phyloP scores from a whole-genome alignment of 2,329 filamentous ascomycete species.

The Claviceps maximensis region DNA sequence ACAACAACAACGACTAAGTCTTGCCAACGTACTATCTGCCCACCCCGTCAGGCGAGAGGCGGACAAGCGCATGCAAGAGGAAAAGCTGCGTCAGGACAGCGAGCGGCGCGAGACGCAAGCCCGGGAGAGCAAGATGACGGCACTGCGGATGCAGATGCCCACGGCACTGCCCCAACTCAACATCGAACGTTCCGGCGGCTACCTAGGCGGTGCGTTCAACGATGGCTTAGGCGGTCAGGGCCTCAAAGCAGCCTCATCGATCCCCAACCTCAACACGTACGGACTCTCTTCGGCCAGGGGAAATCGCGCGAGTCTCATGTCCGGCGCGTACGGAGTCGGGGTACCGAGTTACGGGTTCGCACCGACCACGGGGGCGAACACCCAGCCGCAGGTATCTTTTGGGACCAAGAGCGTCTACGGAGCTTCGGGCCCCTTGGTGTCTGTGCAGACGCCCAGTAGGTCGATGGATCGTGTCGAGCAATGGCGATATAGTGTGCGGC shows the following conservation, averaged over 20 bases:
- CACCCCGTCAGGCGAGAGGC: conserved; percentile 26
- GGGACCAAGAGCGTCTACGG: conserved; percentile 11
- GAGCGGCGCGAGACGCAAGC: conserved; percentile 27
- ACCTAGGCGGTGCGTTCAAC: conserved; percentile 40
- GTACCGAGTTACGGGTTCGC: conserved; percentile 5
- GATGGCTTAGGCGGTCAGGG: conserved; percentile 32
- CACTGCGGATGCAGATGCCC: conserved; percentile 37
- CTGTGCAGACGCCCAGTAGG: conserved; percentile 14
- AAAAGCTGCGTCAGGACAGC: conserved; percentile 27
- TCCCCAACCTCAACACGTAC: conserved; percentile 15
- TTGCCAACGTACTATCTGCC: conserved; percentile 44
- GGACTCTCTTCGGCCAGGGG: conserved; percentile 9
- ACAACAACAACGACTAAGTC: conserved; percentile 33
- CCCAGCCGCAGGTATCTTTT: conserved; percentile 1
- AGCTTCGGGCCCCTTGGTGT: conserved; percentile 11
- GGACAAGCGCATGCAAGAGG: conserved; percentile 28
- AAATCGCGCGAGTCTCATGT: conserved; percentile 16
- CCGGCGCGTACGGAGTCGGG: conserved; percentile 14
- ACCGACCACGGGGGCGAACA: conserved; percentile 6
- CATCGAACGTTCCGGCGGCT: conserved; percentile 30
- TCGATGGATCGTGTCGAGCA: conserved; percentile 26
- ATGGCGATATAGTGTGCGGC: conserved; percentile 29
- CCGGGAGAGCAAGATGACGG: conserved; percentile 35
- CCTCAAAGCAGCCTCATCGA: conserved; percentile 14
- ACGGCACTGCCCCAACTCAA: conserved; percentile 20